phyloP scores from a whole-genome alignment of 352 stramenopile species.

The Pythium volutum region DNA sequence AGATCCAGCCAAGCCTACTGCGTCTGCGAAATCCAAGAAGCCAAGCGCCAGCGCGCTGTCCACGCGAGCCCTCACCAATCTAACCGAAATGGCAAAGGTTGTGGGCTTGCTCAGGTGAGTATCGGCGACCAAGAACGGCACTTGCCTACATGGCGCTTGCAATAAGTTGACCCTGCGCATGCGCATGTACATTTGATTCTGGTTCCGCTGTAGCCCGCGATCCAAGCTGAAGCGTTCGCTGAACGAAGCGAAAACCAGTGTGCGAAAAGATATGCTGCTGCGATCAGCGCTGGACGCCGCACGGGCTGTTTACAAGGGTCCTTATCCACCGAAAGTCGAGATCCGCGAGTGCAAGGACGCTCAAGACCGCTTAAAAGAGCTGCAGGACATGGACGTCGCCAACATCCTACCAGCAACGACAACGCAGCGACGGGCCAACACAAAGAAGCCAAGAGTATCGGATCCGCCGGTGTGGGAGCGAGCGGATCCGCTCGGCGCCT shows the following conservation, averaged over 20 bases:
- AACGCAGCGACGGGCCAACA: neutral
- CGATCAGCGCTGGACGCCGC: neutral
- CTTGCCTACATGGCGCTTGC: neutral
- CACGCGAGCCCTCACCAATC: neutral
- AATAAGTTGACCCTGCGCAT: neutral
- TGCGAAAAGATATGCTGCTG: neutral
- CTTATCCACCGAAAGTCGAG: slow-evolving; percentile 6
- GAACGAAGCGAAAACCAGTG: neutral
- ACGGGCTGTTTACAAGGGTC: neutral
- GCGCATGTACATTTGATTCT: neutral
- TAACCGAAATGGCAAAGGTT: slow-evolving; percentile 4
- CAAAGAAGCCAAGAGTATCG: neutral
- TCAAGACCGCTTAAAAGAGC: neutral
- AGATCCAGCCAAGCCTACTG: neutral
- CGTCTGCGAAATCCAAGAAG: neutral
- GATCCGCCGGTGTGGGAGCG: neutral
- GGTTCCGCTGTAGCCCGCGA: neutral
- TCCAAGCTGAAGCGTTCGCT: neutral
- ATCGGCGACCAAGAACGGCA: neutral
- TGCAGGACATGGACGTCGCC: slow-evolving; percentile 3
- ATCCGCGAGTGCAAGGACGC: neutral
- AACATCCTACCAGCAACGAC: slow-evolving; percentile 6
- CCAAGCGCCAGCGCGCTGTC: neutral
- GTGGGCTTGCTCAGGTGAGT: slow-evolving; percentile 1
- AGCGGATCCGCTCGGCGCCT: neutral